Base-by-base conservation (phyloP, 78 protist genomes). In the Polysphondylium violaceum region DNA sequence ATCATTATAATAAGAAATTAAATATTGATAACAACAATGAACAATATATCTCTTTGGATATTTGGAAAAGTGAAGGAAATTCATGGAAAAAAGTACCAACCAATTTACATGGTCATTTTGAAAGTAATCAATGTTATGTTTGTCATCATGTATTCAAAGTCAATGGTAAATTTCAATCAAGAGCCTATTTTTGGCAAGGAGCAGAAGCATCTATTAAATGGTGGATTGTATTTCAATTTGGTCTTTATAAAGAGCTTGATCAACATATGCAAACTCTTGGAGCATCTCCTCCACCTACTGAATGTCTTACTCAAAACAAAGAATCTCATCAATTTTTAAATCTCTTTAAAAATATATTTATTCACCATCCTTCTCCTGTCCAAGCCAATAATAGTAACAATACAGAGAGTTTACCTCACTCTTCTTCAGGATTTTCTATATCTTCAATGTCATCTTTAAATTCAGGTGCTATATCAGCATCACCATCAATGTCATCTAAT, bases 191-290 rank as follows among this genome's bases (percentile, higher is more conserved):
- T 58, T 83, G 91, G 91, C 91, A 83, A 33, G 91, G 91, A 2
- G 25, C 74, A 9, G 63, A 69, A 4, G 77, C 91, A 31, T 33
- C 71, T 0, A 83, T 83, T 69, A 53, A 51, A 43, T 83, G 91
- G 91, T 83, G 91, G 91, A 69, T 83, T 31, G 91, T 83, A 7
- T 83, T 83, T 33, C 91, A 83, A 69, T 83, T 83, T 69, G 74
- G 74, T 17, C 56, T 83, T 9, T 83, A 83, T 33, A 67, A 83
- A 16, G 91, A 83, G 29, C 16, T 83, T 0, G 40, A 43, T 12
- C 50, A 51, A 35, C 77, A 67, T 33, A 83, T 69, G 67, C 63
- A 23, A 17, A 27, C 31, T 38, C 43, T 83, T 3, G 91, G 41
- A 38, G 36, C 73, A 4, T n/a, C 53, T 16, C 69, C 72, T 35